phyloP scores from a whole-genome alignment of 306 rosid species.

The Cucumis sativus region DNA sequence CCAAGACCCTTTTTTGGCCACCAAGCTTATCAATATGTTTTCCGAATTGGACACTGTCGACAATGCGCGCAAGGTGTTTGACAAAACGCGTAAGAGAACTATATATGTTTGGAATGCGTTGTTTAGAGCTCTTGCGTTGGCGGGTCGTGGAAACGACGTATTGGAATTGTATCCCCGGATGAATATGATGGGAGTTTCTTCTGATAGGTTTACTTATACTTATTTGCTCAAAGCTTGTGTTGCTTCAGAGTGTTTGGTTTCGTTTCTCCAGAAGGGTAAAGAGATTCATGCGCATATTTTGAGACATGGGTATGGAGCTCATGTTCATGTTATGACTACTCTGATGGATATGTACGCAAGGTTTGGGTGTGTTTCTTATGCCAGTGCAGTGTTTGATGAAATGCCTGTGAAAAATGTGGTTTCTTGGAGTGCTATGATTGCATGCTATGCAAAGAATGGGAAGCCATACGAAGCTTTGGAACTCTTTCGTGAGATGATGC shows the following conservation, averaged over 20 bases:
- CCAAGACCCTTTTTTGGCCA: constrained; percentile 77
- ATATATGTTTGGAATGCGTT: constrained; percentile 88
- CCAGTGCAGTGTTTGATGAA: constrained; percentile 45
- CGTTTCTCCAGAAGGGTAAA: constrained; percentile 52
- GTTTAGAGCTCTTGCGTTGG: constrained; percentile 62
- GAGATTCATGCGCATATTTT: constrained; percentile 86
- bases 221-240: constrained; percentile 82
- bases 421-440: constrained; percentile 94
- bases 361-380: constrained; percentile 55
- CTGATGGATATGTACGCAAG: constrained; percentile 76
- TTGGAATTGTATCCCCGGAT: constrained; percentile 48
- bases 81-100: constrained; percentile 51
- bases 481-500: constrained; percentile 59
- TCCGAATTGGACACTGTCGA: constrained; percentile 55
- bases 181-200: constrained; percentile 41
- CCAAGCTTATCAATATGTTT: constrained; percentile 80
- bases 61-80: constrained; percentile 58
- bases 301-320: constrained; percentile 59
- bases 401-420: constrained; percentile 68
- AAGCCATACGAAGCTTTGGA: constrained; percentile 67
- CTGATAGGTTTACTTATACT: constrained; percentile 71
- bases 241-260: constrained; percentile 38
- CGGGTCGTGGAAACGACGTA: constrained; percentile 54
- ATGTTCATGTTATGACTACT: constrained; percentile 72
- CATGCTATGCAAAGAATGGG: constrained; percentile 70